Evolutionary conservation across 768 basidiomycete species (phyloP).

Genomic region (Mrakia gelida): DNA sequence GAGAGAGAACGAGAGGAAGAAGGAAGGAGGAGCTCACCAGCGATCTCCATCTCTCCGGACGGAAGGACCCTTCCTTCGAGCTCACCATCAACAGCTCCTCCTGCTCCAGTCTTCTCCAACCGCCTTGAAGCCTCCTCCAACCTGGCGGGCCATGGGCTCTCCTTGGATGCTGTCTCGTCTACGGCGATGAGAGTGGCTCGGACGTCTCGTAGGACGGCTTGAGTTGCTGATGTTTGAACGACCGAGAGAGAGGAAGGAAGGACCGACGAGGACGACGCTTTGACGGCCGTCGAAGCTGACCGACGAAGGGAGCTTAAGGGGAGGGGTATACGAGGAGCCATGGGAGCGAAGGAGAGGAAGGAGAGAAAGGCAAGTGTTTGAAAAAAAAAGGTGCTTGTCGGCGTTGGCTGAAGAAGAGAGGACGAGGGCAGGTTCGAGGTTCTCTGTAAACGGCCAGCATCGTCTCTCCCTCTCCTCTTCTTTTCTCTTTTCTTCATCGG

Average conservation of each 20-base stretch:
- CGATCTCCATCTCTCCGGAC: constrained; percentile 19
- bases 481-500: neutral
- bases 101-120: neutral
- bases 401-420: neutral
- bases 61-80: neutral
- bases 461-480: too few relatives aligned
- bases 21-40: neutral
- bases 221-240: neutral
- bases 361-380: too few relatives aligned
- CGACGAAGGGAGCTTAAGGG: neutral
- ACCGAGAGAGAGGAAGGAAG: neutral
- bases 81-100: neutral
- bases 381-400: neutral
- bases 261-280: neutral
- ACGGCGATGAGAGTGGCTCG: neutral
- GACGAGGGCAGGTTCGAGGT: neutral
- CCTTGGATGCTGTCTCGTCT: neutral
- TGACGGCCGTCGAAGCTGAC: neutral
- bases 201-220: neutral
- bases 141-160: constrained; percentile 5
- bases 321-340: constrained; percentile 3
- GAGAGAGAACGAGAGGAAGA: neutral
- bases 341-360: neutral
- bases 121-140: neutral
- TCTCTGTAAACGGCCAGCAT: neutral